These are phyloP conservation scores for Hypoxylon subgilvum DNA, from an alignment of 495 filamentous ascomycete genomes.

Conservation along the genomic window DNA sequence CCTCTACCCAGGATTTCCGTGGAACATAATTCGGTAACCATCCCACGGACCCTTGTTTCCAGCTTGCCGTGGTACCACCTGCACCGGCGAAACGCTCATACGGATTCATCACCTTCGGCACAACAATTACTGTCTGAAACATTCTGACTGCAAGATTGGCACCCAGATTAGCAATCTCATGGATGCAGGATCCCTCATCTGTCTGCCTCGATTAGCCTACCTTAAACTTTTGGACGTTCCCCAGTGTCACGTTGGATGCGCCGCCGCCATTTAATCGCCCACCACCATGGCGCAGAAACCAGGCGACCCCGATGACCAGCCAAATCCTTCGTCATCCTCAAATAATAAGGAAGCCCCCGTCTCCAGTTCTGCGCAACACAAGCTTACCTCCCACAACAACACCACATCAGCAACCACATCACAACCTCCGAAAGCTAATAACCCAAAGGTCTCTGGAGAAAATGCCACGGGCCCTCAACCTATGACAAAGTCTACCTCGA, in stretches of 20 bases:
- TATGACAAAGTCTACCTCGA: constrained; percentile 53
- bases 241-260: constrained; percentile 45
- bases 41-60: constrained; percentile 33
- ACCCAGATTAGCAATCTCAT: constrained; percentile 37
- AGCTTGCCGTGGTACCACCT: constrained; percentile 37
- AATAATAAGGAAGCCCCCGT: constrained; percentile 41
- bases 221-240: constrained; percentile 41
- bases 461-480: constrained; percentile 44
- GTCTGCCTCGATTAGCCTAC: constrained; percentile 31
- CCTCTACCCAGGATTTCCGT: constrained; percentile 25
- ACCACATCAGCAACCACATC: constrained; percentile 30
- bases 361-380: constrained; percentile 36
- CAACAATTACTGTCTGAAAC: constrained; percentile 33
- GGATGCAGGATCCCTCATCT: constrained; percentile 34
- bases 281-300: constrained; percentile 47
- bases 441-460: constrained; percentile 38
- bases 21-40: constrained; percentile 38
- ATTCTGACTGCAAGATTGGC: constrained; percentile 37
- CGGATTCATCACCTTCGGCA: constrained; percentile 23
- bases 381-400: constrained; percentile 37
- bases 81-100: constrained; percentile 39
- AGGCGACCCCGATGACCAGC: constrained; percentile 42
- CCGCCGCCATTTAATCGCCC: constrained; percentile 42
- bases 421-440: constrained; percentile 29
- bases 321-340: constrained; percentile 45